Base-by-base conservation (phyloP, 1,284 basidiomycete genomes). In the Ustilago tritici region DNA sequence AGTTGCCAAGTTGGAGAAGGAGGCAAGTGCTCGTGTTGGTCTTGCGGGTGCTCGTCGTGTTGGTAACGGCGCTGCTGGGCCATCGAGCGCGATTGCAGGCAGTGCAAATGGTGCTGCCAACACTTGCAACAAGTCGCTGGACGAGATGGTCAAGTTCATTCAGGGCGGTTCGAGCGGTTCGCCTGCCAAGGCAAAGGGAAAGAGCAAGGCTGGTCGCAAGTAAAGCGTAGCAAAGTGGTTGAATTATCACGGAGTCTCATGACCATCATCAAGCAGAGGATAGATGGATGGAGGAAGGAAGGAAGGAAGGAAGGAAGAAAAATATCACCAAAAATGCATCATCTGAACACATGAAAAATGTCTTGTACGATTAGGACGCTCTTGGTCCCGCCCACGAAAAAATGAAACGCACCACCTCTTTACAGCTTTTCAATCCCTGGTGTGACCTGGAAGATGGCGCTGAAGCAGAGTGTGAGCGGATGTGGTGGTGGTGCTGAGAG, bases 81-180 rank as follows among this genome's bases (percentile, higher is more conserved):
- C 61, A 7, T 57, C 57, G 4, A 32, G 46, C n/a, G 56, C 56
- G 10, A 23, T 32, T 60, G 41, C 50, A 4, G 49, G 49, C 31
- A 28, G 49, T 11, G 49, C 49, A 19, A 54, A 49, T 6, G 49
- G 49, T 8, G 2, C 28, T 11, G 49, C 49, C 34, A 54, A 49
- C 7, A 46, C 56, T 15, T 64, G 59, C n/a, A 56, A 65, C 61
- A 70, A 78, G 60, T 82, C 81, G 63, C 56, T 84, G 31, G 82
- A 84, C 55, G 82, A 84, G 56, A 71, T 84, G 19, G 82, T 84
- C 32, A 56, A 69, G n/a, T 84, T 79, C 73, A 83, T 84, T 61
- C 81, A 82, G 58, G 82, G 82, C 34, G 77, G 74, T 6, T 65
- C 71, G 23, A 65, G 55, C 31, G 60, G 65, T 19, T 43, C 64